Evolutionary conservation across 1,284 basidiomycete genomes (phyloP), one percentile per base, ranked within the genome.

Genomic region (Pyrrhoderma lamaoense): DNA sequence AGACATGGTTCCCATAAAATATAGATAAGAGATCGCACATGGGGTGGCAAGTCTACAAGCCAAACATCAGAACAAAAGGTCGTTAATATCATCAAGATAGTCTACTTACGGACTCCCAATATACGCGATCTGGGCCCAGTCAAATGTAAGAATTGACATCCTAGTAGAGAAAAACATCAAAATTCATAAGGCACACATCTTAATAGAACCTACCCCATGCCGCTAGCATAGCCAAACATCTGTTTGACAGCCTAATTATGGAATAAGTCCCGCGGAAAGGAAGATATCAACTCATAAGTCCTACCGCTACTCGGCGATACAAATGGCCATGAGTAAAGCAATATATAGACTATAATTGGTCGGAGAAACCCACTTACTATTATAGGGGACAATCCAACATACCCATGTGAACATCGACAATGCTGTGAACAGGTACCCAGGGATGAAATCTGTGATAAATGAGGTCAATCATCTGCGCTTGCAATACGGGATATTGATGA

Each of bases 321-420:
- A 16, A 18, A 47, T 35, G 16, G 7, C 14, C 18, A 35, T 31
- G 27, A 31, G 27, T 31, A 31, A 31, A 11, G 11, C 27, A 31
- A 31, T 31, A 31, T 5, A 31, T 5, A 36, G 37, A n/a, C n/a
- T 44, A 27, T 34, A 38, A 25, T 38, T 16, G 27, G 14, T 34
- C 25, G 21, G 18, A 47, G 40, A 18, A 47, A 9, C n/a, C 19
- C 9, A 48, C 52, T 44, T 39, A 52, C 50, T 40, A 49, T 56
- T 58, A 25, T 58, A 53, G 8, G 65, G 66, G 1, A 61, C 54
- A 52, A 70, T 70, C 70, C 70, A 72, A 47, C 60, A 61, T 37
- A 69, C 60, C 69, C 70, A 72, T 57, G 65, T 66, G 61, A 71
- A 71, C 36, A 56, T 59, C 8, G 62, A 62, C 9, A 70, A 56